Conservation (phyloP, 1,284 basidiomycete species). For the Ustilago hordei region DNA sequence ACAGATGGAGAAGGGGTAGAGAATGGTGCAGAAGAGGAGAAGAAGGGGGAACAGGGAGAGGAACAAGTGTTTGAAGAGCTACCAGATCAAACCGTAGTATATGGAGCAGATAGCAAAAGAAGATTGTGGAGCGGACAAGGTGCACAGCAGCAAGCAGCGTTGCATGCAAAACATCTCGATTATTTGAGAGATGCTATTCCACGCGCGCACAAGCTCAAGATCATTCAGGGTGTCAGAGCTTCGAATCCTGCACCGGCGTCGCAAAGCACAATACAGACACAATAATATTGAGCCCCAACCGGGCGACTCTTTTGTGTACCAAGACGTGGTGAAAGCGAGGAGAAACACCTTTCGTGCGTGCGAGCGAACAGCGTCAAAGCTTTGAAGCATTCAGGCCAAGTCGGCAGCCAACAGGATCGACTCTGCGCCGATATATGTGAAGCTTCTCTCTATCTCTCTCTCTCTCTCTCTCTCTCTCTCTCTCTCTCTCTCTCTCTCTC, state of each 20-base stretch:
- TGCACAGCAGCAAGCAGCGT: slow-evolving; percentile 82
- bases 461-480: no score
- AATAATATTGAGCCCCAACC: neutral
- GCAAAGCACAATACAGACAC: slow-evolving; percentile 1
- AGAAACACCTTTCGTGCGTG: no score
- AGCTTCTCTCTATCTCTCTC: no score
- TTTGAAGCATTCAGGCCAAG: no score
- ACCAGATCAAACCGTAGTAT: slow-evolving; percentile 86
- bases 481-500: no score
- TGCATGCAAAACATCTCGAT: slow-evolving; percentile 87
- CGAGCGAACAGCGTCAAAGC: no score
- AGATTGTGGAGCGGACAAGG: slow-evolving; percentile 87
- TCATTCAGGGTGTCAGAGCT: slow-evolving; percentile 46
- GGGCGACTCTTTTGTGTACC: no score
- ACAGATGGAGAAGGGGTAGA: neutral
- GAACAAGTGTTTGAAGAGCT: slow-evolving; percentile 73
- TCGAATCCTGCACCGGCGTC: slow-evolving; percentile 9
- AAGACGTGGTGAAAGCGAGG: no score
- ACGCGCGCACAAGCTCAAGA: slow-evolving; percentile 53
- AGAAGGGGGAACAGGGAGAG: neutral
- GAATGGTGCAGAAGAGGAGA: neutral
- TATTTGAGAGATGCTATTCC: slow-evolving; percentile 78
- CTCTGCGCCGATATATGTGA: no score
- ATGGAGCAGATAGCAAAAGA: slow-evolving; percentile 79
- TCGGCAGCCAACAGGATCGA: no score